A percentile compares a stretch with the other conserved stretches of the same genome.
Evolutionary conservation across 2,329 filamentous ascomycete genomes (phyloP).

Genomic region (Pezicula carpinea): DNA sequence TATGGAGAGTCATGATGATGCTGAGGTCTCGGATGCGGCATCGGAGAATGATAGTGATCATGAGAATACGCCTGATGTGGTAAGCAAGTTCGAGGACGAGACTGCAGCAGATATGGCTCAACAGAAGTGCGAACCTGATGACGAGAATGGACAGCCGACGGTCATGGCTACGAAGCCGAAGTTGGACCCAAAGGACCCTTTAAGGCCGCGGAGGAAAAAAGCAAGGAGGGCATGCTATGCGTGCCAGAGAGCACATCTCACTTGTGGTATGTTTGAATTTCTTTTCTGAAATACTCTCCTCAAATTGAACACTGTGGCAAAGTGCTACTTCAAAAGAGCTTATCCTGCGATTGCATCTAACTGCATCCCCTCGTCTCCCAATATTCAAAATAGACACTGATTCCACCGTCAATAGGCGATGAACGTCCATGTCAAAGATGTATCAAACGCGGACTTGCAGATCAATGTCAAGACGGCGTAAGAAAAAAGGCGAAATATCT

Average conservation of each 20-base stretch:
- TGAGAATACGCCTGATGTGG: slow-evolving; percentile 26
- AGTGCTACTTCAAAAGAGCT: not conserved
- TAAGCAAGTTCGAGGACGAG: slow-evolving; percentile 28
- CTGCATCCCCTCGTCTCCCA: too few species aligned
- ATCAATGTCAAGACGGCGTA: slow-evolving; percentile 91
- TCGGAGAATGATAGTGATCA: slow-evolving; percentile 32
- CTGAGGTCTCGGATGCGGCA: slow-evolving; percentile 29
- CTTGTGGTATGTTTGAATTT: slow-evolving; percentile 74
- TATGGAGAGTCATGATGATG: slow-evolving; percentile 28
- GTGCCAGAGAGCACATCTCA: slow-evolving; percentile 94
- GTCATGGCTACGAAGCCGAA: slow-evolving; percentile 51
- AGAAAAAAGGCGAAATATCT: slow-evolving; percentile 99
- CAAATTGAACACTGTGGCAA: slow-evolving; percentile 1
- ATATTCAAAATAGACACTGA: slow-evolving; percentile 14
- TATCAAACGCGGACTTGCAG: slow-evolving; percentile 86
- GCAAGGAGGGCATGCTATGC: slow-evolving; percentile 92
- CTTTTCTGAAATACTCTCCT: slow-evolving; percentile 13
- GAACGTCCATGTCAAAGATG: slow-evolving; percentile 91
- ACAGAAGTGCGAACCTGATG: slow-evolving; percentile 26
- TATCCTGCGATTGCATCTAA: too few species aligned
- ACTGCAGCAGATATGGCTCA: slow-evolving; percentile 28
- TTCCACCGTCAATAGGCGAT: slow-evolving; percentile 59
- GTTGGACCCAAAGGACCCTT: slow-evolving; percentile 81
- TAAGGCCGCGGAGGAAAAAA: slow-evolving; percentile 89
- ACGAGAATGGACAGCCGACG: slow-evolving; percentile 34